Evolutionary conservation across 2,329 filamentous ascomycete species (phyloP).

Genomic region (Ophiosphaerella narmari): DNA sequence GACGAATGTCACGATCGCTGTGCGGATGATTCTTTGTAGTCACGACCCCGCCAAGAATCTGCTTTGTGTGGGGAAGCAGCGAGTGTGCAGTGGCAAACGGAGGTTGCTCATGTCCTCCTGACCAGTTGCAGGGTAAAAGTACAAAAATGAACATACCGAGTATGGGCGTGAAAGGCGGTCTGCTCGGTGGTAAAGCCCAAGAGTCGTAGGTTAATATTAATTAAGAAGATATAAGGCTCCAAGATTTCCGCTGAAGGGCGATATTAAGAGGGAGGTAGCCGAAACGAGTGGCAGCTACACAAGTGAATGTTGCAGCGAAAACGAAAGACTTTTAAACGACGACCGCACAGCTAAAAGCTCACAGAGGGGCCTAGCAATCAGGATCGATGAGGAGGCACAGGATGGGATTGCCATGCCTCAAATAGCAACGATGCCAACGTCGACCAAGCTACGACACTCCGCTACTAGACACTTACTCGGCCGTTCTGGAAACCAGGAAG

Average conservation of each 20-base stretch:
- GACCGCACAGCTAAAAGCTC: constrained; percentile 33
- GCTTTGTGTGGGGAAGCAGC: too few species aligned
- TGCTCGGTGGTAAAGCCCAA: not conserved
- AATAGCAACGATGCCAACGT: constrained; percentile 18
- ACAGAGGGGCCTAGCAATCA: constrained; percentile 29
- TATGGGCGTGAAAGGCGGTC: too few species aligned
- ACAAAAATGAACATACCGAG: too few species aligned
- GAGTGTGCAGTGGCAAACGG: too few species aligned
- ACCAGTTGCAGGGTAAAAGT: too few species aligned
- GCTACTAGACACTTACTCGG: constrained; percentile 18
- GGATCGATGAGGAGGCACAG: constrained; percentile 15
- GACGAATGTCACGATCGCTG: too few species aligned
- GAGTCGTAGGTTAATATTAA: constrained; percentile 5
- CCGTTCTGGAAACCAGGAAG: constrained; percentile 1
- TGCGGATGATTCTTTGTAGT: too few species aligned
- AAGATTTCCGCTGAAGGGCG: not conserved
- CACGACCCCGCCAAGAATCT: too few species aligned
- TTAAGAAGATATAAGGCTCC: not conserved
- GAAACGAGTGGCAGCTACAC: constrained; percentile 35
- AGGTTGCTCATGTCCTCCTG: too few species aligned
- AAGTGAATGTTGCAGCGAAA: constrained; percentile 9
- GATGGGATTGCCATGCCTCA: constrained; percentile 22
- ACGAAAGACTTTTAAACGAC: constrained; percentile 21
- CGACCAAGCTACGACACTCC: constrained; percentile 8
- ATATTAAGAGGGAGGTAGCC: constrained; percentile 8